Base-by-base conservation (phyloP, 345 rosid genomes). In the Lepidium aucheri region DNA sequence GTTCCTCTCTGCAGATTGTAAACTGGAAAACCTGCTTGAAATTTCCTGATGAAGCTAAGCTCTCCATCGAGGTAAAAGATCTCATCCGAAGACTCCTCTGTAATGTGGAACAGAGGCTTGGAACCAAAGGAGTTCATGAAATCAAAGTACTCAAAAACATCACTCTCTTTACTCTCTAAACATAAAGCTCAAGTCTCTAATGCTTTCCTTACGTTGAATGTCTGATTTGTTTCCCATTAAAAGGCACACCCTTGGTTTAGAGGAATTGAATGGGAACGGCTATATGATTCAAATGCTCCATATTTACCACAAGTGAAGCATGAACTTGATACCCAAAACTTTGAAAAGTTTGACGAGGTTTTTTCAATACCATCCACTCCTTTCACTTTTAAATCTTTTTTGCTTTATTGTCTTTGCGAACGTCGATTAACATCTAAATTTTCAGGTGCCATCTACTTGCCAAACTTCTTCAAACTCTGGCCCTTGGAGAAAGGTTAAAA, bases 321-420 rank as follows among this genome's bases (percentile, higher is more conserved):
- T 78, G 87, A 78, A 50, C 74, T 85, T 45, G 90, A 85, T 51
- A 83, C 87, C 26, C 90, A 81, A 53, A 85, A 85, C 78, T 85
- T 85, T 53, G 87, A 85, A 66, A 85, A 83, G 70, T 85, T 85
- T 81, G 90, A 85, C 6, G 90, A 85, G 87, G 90, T 85, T 43
- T 60, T 74, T 33, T 60, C 56, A 41, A 6, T 52, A 16, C 15
- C 56, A 53, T 38, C 16, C 4, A 30, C 35, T 16, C 16, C 43
- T 1, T 38, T 60, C 66, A 41, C n/a, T 34, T 3, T 7, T 55
- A 28, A 0, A 28, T 28, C 1, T 30, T 5, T 3, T 55, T 52
- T 44, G 60, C 59, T 28, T 41, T 51, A 1, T 12, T 20, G 6
- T 10, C 49, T 11, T 14, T 22, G 5, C 11, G 4, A 45, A 64